Evolutionary conservation across 768 basidiomycete genomes (phyloP).

Genomic region (Leucocoprinus birnbaumii): DNA sequence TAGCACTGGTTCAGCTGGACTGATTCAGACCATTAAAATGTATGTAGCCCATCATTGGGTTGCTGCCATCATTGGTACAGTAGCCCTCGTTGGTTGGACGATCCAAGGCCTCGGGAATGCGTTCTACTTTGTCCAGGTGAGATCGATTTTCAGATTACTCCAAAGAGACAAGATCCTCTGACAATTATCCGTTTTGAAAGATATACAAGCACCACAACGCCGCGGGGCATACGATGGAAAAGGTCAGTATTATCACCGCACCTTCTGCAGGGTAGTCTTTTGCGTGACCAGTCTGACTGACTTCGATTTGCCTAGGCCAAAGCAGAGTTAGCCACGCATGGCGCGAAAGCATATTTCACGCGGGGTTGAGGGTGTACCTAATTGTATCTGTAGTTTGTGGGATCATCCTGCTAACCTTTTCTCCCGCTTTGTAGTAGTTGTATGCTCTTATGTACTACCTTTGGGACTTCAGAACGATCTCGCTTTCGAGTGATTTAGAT

Average conservation of each 20-base stretch:
- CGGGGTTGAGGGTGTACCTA: slow-evolving; percentile 50
- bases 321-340: slow-evolving; percentile 76
- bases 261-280: not conserved
- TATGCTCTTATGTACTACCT: slow-evolving; percentile 7
- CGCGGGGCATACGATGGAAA: slow-evolving; percentile 86
- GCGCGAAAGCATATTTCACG: slow-evolving; percentile 86
- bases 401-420: slow-evolving; percentile 8
- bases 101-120: slow-evolving; percentile 82
- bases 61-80: slow-evolving; percentile 76
- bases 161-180: slow-evolving; percentile 1
- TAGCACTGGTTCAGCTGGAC: slow-evolving; percentile 91
- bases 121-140: slow-evolving; percentile 76
- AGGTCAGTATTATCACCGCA: slow-evolving; percentile 42
- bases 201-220: slow-evolving; percentile 52
- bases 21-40: slow-evolving; percentile 89
- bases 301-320: slow-evolving; percentile 57
- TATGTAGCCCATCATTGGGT: slow-evolving; percentile 69
- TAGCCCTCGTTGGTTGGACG: slow-evolving; percentile 86
- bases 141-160: slow-evolving; percentile 18
- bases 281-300: slow-evolving; percentile 9
- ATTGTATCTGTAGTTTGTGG: slow-evolving; percentile 13
- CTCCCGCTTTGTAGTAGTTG: slow-evolving; percentile 12
- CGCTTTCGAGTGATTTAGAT: no score
- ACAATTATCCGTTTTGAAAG: slow-evolving; percentile 15
- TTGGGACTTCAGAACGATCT: not conserved